phyloP scores from a whole-genome alignment of 306 rosid genomes.

The Prunus salicina region DNA sequence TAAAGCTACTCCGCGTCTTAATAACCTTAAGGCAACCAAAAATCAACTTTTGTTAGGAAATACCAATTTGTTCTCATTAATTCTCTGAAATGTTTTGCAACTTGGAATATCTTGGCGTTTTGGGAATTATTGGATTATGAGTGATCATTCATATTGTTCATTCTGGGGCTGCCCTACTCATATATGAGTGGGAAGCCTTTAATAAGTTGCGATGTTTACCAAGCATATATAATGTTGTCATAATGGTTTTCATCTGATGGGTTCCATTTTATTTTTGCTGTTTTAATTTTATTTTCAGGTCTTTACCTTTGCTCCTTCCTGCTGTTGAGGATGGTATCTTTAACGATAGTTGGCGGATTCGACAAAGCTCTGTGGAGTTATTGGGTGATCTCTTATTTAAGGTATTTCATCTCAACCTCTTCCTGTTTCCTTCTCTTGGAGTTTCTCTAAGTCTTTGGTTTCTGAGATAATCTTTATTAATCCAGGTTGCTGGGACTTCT shows the following conservation, averaged over 20 bases:
- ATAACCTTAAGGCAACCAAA: not conserved
- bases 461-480: constrained; percentile 16
- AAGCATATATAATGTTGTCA: not conserved
- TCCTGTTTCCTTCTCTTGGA: constrained; percentile 7
- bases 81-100: not conserved
- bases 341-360: constrained; percentile 94
- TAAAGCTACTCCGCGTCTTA: not conserved
- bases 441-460: not conserved
- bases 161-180: not conserved
- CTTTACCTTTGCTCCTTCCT: constrained; percentile 92
- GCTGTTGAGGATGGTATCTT: constrained; percentile 97
- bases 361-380: constrained; percentile 96
- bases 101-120: not conserved
- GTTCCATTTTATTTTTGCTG: not conserved
- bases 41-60: not conserved
- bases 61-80: not conserved
- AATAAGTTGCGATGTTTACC: not conserved
- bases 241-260: not conserved
- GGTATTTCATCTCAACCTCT: constrained; percentile 41
- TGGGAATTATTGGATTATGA: not conserved
- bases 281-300: constrained; percentile 39
- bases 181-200: not conserved
- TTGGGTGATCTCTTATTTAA: constrained; percentile 94
- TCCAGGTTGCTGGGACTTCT: constrained; percentile 97
- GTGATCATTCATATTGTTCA: not conserved